Base-by-base conservation (phyloP, 148 eudicot species). In the Pharnaceum exiguum region DNA sequence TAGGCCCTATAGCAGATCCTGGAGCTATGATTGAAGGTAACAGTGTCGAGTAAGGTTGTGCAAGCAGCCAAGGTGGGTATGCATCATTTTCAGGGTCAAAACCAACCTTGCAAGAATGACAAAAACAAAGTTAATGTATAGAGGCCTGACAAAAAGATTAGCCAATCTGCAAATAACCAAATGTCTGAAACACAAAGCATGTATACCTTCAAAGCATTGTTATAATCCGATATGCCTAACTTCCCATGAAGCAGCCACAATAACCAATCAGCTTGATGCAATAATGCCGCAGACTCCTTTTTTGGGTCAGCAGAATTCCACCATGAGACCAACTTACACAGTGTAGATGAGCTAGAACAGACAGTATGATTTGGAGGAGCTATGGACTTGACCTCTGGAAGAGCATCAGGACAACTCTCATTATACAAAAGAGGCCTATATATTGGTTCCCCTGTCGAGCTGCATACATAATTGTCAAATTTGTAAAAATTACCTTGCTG, bases 211-310 rank as follows among this genome's bases (percentile, higher is more conserved):
- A 94, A 72, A 45, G 99, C 99, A 43, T 94, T 94, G 63, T 94
- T 94, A 64, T 94, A 94, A 64, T 94, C 99, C 7, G 96, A 94
- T 40, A 89, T 60, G 62, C 99, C 99, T n/a, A 86, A 51, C 69
- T 80, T 94, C 36, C 99, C 96, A 59, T 94, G 99, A 66, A 94
- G 96, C 57, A 89, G 85, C 96, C 91, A 94, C 55, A 84, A 71
- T 56, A 94, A 62, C 99, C 96, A 94, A 65, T 94, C 99, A 28
- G 95, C 91, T 79, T 94, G 99, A 72, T 94, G 99, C 74, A 86
- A 36, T 56, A 94, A 68, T 7, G 80, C 72, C 1, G 91, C 91
- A 25, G 95, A 86, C 17, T 71, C 77, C 60, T 84, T 80, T 17
- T 65, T 63, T 8, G 71, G 46, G 49, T 63, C 51, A 57, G 62